Base-by-base conservation (phyloP, 2,329 filamentous ascomycete genomes). In the Colletotrichum cordylinicola region DNA sequence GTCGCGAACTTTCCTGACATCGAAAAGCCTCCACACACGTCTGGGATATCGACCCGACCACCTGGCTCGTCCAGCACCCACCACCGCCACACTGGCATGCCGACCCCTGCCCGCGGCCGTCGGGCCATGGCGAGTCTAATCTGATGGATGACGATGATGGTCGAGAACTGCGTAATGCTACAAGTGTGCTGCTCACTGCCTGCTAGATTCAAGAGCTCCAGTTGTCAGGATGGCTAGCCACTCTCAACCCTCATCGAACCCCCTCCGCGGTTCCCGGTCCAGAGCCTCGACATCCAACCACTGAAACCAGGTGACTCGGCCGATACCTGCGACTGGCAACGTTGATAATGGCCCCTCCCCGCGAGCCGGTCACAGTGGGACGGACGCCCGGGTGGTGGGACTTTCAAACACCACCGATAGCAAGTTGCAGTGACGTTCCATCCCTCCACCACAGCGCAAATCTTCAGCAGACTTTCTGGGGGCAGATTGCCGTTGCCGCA, bases 391-490 rank as follows among this genome's bases (percentile, higher is more conserved):
- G 35, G 67, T 67, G 62, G 70, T 67, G 67, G 67, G 67, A 62
- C 67, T 70, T 39, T 70, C 67, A 70, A 70, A 70, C 65, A 77
- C 71, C 31, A n/a, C 58, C 67, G 74, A 76, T 75, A 71, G 65
- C 71, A 52, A 52, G 43, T 52, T 52, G 43, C 43, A 75, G 76
- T 78, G 74, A 78, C 76, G 76, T 78, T 78, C 70, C 76, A 77
- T 78, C 65, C 74, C 76, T 76, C 75, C 76, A 72, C 62, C 60
- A 43, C 75, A 31, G 61, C 39, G 18, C 58, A 65, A 77, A 43
- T 65, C 73, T 69, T 70, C 69, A 67, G 65, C 66, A 70, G 70
- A 73, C 64, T 73, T 70, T 29, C 43, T 67, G 43, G 48, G 27
- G 52, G 66, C n/a, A 35, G 35, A 37, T 18, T 55, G 62, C 75